Percentiles rank a stretch among this genome's conserved stretches.
These are phyloP conservation scores for Datura wrightii DNA, from an alignment of 257 asterid genomes.

Conservation along the genomic window DNA sequence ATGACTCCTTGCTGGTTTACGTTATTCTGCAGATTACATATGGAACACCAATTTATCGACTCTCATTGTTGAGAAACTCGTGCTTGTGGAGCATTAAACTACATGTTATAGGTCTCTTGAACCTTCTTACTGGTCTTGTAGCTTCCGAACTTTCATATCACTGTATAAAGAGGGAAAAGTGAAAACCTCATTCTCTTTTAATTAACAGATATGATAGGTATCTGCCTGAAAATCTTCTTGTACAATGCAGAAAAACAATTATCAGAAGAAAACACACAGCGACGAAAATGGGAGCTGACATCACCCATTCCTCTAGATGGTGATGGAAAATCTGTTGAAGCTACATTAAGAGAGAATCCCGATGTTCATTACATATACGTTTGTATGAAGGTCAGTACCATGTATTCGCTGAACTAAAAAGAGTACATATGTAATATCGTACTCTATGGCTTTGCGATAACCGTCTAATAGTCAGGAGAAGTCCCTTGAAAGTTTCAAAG, in stretches of 20 bases:
- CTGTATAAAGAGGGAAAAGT: not conserved
- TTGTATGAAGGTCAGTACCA: slow-evolving; percentile 64
- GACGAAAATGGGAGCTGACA: slow-evolving; percentile 50
- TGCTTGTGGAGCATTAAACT: slow-evolving; percentile 64
- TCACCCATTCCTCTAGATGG: slow-evolving; percentile 57
- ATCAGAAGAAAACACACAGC: slow-evolving; percentile 47
- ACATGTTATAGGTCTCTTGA: slow-evolving; percentile 61
- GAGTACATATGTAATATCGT: not conserved
- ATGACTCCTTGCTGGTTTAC: not conserved
- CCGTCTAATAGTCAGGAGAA: no score
- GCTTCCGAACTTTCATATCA: not conserved
- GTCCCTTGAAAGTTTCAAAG: not conserved
- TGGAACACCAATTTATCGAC: slow-evolving; percentile 74
- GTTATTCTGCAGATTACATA: slow-evolving; percentile 63
- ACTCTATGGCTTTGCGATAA: no score
- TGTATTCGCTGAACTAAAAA: no score
- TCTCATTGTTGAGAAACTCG: slow-evolving; percentile 56
- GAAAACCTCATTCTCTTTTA: not conserved
- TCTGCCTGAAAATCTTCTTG: not conserved
- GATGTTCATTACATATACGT: slow-evolving; percentile 74
- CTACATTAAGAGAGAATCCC: slow-evolving; percentile 50
- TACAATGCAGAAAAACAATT: slow-evolving; percentile 57
- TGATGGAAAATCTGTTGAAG: slow-evolving; percentile 48
- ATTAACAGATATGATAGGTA: not conserved
- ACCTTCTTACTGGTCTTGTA: not conserved